These are phyloP conservation scores for Globisporangium paroecandrum DNA, from an alignment of 352 stramenopile genomes.

Conservation along the genomic window DNA sequence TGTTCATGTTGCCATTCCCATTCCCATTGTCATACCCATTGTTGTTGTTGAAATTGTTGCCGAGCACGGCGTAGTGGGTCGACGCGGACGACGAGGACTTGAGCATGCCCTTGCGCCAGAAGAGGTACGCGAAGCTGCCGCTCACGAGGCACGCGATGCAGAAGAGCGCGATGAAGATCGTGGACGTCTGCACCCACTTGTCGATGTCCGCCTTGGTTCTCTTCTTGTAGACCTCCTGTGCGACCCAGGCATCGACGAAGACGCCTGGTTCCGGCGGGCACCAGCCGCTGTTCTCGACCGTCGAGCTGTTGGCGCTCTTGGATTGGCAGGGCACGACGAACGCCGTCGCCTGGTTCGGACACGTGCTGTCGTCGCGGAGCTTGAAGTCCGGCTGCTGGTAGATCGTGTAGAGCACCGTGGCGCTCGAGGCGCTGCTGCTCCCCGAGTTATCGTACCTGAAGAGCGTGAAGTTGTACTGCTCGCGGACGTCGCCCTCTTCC, in stretches of 20 bases:
- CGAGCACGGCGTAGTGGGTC: slow-evolving; percentile 9
- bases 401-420: slow-evolving; percentile 39
- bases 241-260: slow-evolving; percentile 43
- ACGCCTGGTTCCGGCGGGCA: slow-evolving; percentile 29
- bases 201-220: slow-evolving; percentile 2
- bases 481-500: slow-evolving; percentile 29
- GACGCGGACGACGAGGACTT: slow-evolving; percentile 1
- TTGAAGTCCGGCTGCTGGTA: slow-evolving; percentile 30
- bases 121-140: slow-evolving; percentile 7
- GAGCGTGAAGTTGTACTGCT: slow-evolving; percentile 31
- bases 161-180: slow-evolving; percentile 19
- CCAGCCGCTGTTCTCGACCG: slow-evolving; percentile 21
- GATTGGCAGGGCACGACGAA: slow-evolving; percentile 49
- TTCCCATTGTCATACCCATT: neutral
- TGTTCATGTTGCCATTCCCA: slow-evolving; percentile 1
- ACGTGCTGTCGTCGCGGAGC: slow-evolving; percentile 20
- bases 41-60: neutral
- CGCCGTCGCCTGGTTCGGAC: slow-evolving; percentile 25
- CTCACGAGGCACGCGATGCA: slow-evolving; percentile 12
- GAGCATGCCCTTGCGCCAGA: slow-evolving; percentile 5
- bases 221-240: slow-evolving; percentile 2
- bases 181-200: slow-evolving; percentile 13
- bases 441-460: slow-evolving; percentile 24
- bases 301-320: neutral
- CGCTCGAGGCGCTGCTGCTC: neutral